Percentiles rank a stretch among this genome's conserved stretches.
Evolutionary conservation across 2,329 filamentous ascomycete species (phyloP).

Genomic region (Fusarium sacchari): DNA sequence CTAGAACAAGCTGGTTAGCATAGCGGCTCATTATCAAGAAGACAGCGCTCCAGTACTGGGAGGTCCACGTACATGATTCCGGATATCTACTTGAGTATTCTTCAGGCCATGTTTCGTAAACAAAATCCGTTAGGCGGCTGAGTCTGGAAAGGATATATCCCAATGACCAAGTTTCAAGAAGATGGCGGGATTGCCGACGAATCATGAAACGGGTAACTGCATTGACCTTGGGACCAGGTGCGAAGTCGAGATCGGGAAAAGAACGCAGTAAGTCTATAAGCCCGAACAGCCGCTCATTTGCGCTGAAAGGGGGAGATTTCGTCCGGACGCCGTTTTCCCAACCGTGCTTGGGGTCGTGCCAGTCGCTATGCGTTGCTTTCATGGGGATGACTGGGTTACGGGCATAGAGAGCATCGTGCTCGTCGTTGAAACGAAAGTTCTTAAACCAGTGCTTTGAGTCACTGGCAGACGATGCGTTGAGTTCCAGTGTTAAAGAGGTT

Average conservation of each 20-base stretch:
- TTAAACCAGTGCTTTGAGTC: background rate
- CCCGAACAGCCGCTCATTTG: background rate
- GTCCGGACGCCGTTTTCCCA: background rate
- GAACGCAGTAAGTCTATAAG: background rate
- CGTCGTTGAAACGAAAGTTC: conserved; percentile 2
- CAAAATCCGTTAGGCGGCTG: background rate
- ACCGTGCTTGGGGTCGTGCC: background rate
- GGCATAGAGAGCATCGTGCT: background rate
- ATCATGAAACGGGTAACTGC: conserved; percentile 3
- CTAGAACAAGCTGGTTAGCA: no score
- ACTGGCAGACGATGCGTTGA: background rate
- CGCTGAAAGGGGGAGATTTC: background rate
- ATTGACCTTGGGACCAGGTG: background rate
- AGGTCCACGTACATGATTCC: background rate
- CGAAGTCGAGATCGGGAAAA: background rate
- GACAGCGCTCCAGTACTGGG: no score
- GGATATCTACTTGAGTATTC: background rate
- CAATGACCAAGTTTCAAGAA: no score
- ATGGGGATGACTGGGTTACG: background rate
- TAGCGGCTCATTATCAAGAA: no score
- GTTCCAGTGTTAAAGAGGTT: background rate
- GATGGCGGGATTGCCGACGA: conserved; percentile 3
- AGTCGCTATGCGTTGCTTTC: background rate
- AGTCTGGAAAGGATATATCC: background rate
- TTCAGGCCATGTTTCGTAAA: background rate